Base-by-base conservation (phyloP, 2,329 filamentous ascomycete genomes). In the Furcasterigmium furcatum region DNA sequence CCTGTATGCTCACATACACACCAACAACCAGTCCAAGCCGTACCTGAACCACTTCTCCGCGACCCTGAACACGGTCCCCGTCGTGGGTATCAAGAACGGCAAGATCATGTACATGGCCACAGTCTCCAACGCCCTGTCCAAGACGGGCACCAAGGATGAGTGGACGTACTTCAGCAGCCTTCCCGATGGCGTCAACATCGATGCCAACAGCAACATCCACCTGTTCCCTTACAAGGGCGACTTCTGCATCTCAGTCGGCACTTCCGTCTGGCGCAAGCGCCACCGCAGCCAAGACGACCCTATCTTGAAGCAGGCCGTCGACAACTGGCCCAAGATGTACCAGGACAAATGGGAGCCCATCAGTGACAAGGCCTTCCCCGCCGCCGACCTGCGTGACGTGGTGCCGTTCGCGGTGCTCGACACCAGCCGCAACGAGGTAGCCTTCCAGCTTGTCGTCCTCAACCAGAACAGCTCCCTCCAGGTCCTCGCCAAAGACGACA, bases 391-490 rank as follows among this genome's bases (percentile, higher is more conserved):
- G 14, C 14, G 32, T 8, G 19, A 18, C 19, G 19, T 35, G 14
- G 8, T 35, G 10, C 40, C 8, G 5, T 9, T 25, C 18, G 34
- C 19, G 20, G 5, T 27, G 34, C 38, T 6, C 45, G n/a, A n/a
- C n/a, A n/a, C n/a, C n/a, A 49, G 48, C 48, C 9, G 48, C 51
- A 5, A 53, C 34, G 19, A 53, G 36, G 34, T 43, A 47, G 19
- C 47, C 46, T 18, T 53, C 51, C 22, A 53, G 29, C 49, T 49
- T 51, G 35, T 46, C 40, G 10, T 47, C 46, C 14, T 35, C 8
- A 18, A 18, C n/a, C 32, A 35, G 32, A 35, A 35, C 32, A 35
- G 19, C 32, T 35, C 32, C 8, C 19, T 35, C 32, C n/a, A 14
- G 32, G 32, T 16, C 14, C 32, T 35, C 9, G n/a, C n/a, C n/a